These are phyloP conservation scores for Daphne laureola DNA, from an alignment of 441 rosid genomes.

Conservation along the genomic window DNA sequence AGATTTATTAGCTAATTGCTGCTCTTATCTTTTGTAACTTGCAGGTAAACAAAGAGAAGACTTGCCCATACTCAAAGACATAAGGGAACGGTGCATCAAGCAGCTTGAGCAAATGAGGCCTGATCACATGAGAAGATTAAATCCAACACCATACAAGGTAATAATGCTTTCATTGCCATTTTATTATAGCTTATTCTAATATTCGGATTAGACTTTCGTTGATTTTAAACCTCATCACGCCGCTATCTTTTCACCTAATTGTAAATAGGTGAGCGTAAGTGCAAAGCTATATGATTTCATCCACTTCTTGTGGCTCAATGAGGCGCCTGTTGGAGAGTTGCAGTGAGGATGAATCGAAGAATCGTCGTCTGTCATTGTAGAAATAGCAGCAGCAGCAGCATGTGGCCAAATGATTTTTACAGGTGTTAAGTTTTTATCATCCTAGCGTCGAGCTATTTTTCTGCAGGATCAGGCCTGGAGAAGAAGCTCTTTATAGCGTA, in stretches of 20 bases:
- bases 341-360: constrained; percentile 25
- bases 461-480: too few species aligned
- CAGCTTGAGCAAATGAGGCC: constrained; percentile 92
- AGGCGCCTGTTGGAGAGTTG: constrained; percentile 96
- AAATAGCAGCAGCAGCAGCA: too few species aligned
- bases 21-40: not conserved
- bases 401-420: constrained; percentile 12
- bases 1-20: not conserved
- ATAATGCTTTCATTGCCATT: not conserved
- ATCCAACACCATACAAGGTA: constrained; percentile 98
- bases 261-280: constrained; percentile 84
- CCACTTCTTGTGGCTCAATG: constrained; percentile 96
- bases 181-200: not conserved
- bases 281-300: constrained; percentile 88
- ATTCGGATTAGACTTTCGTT: not conserved
- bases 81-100: constrained; percentile 61
- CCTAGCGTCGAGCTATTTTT: too few species aligned
- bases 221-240: not conserved
- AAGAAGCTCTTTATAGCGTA: constrained; percentile 9
- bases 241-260: not conserved
- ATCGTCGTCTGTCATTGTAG: too few species aligned
- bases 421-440: too few species aligned
- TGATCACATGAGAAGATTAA: constrained; percentile 93
- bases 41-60: constrained; percentile 56
- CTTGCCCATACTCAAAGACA: constrained; percentile 55